Evolutionary conservation across 164 flowering plant genomes (phyloP).

Genomic region (Chloranthus sessilifolius): DNA sequence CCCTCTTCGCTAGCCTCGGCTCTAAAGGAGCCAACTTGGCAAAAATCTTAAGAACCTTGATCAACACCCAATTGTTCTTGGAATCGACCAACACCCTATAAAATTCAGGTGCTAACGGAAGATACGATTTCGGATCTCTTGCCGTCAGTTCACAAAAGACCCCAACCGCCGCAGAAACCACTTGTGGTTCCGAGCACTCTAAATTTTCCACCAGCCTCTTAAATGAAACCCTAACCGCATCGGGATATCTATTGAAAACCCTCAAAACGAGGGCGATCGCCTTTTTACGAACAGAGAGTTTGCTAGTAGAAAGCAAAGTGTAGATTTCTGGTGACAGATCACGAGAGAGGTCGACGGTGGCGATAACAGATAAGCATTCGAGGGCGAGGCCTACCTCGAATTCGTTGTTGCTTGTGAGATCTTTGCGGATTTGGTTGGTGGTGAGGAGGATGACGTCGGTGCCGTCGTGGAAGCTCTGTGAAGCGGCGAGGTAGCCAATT

Average conservation of each 20-base stretch:
- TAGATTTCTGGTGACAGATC: conserved; percentile 75
- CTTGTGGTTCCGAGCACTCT: conserved; percentile 50
- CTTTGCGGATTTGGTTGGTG: conserved; percentile 86
- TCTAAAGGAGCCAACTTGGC: conserved; percentile 58
- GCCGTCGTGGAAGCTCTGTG: conserved; percentile 56
- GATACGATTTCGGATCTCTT: conserved; percentile 60
- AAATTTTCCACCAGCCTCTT: conserved; percentile 85
- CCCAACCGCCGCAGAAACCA: conserved; percentile 62
- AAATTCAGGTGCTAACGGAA: conserved; percentile 91
- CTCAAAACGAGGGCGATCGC: conserved; percentile 59
- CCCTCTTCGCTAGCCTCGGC: conserved; percentile 70
- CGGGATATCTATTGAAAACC: conserved; percentile 65
- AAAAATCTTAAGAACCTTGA: conserved; percentile 88
- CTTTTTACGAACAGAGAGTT: conserved; percentile 48
- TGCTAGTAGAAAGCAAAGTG: conserved; percentile 46
- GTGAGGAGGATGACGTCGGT: conserved; percentile 73
- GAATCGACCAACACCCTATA: conserved; percentile 76
- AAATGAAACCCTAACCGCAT: conserved; percentile 79
- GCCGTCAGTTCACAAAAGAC: conserved; percentile 75
- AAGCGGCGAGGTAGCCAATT: conserved; percentile 67
- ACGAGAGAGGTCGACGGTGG: conserved; percentile 57
- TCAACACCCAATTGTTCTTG: conserved; percentile 88
- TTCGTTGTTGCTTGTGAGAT: conserved; percentile 44
- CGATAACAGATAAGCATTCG: conserved; percentile 51
- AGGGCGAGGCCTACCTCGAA: conserved; percentile 69